Evolutionary conservation across 2,329 filamentous ascomycete genomes (phyloP).

Genomic region (Beauveria australis): DNA sequence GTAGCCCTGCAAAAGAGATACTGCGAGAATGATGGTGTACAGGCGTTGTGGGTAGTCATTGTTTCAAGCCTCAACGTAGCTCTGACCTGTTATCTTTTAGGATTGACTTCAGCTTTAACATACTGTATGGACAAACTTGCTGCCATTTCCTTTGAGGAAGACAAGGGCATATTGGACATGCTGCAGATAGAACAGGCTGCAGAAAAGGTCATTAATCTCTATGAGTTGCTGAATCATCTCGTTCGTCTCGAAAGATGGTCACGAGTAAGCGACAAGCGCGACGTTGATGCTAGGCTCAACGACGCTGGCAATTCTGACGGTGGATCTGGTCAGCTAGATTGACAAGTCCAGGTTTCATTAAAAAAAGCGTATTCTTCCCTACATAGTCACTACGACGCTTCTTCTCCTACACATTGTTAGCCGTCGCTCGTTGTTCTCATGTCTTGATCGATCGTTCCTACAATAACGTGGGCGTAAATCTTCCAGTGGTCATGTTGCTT

Average conservation of each 20-base stretch:
- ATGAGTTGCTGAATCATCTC: neutral
- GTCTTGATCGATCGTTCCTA: conserved; percentile 28
- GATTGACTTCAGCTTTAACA: neutral
- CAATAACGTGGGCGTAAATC: no score
- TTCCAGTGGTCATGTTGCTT: no score
- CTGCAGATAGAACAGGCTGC: neutral
- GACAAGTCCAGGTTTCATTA: neutral
- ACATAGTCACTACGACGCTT: no score
- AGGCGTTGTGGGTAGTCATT: no score
- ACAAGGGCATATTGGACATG: neutral
- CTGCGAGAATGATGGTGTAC: no score
- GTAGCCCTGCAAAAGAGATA: no score
- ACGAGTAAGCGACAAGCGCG: neutral
- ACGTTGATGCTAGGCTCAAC: neutral
- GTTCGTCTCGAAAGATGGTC: neutral
- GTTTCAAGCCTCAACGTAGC: no score
- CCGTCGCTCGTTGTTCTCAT: neutral
- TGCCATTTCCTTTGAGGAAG: neutral
- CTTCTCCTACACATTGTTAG: conserved; percentile 20
- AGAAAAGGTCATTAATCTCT: neutral
- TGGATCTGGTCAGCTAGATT: neutral
- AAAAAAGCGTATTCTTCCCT: conserved; percentile 12
- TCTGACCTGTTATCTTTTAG: neutral
- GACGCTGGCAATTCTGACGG: neutral
- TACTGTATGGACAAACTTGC: neutral